Percentiles rank a stretch among this genome's conserved stretches.
phyloP scores from a whole-genome alignment of 768 basidiomycete genomes.

The Tubosaeta sp. region DNA sequence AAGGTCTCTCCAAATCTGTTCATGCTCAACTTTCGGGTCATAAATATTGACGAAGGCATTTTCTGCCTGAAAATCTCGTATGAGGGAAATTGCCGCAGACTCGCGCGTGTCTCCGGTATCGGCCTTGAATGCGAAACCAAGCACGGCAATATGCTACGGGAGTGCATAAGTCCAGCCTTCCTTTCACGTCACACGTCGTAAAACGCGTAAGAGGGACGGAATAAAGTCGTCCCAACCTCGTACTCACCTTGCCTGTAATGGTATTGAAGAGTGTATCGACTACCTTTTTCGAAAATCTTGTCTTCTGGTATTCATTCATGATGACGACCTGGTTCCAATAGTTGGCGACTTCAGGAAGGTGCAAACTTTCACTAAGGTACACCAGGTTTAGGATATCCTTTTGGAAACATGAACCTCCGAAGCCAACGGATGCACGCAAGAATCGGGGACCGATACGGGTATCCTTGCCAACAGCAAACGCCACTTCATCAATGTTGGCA shows the following conservation, averaged over 20 bases:
- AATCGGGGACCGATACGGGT: slow-evolving; percentile 92
- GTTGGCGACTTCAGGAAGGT: slow-evolving; percentile 93
- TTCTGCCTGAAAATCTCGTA: slow-evolving; percentile 91
- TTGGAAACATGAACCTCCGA: slow-evolving; percentile 99
- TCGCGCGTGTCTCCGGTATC: slow-evolving; percentile 99
- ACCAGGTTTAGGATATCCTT: slow-evolving; percentile 99
- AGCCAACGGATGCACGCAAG: slow-evolving; percentile 92
- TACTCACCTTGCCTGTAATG: slow-evolving; percentile 85
- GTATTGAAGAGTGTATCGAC: slow-evolving; percentile 99
- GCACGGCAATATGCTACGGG: slow-evolving; percentile 80
- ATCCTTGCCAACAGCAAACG: slow-evolving; percentile 90
- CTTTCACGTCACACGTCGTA: not conserved
- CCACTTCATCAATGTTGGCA: slow-evolving; percentile 97
- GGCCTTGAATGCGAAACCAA: slow-evolving; percentile 99
- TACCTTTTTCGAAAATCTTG: slow-evolving; percentile 90
- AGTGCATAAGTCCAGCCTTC: not conserved
- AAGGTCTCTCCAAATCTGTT: slow-evolving; percentile 86
- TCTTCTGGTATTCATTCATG: slow-evolving; percentile 99
- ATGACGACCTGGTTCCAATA: slow-evolving; percentile 98
- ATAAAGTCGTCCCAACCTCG: not conserved
- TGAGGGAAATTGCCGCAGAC: slow-evolving; percentile 90
- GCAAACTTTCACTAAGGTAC: slow-evolving; percentile 90
- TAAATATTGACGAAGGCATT: slow-evolving; percentile 83
- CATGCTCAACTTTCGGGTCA: slow-evolving; percentile 82
- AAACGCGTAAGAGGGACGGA: not conserved